A percentile compares a stretch with the other conserved stretches of the same genome.
Evolutionary conservation across 2,329 filamentous ascomycete species (phyloP).

Genomic region (Xylaria arbuscula): DNA sequence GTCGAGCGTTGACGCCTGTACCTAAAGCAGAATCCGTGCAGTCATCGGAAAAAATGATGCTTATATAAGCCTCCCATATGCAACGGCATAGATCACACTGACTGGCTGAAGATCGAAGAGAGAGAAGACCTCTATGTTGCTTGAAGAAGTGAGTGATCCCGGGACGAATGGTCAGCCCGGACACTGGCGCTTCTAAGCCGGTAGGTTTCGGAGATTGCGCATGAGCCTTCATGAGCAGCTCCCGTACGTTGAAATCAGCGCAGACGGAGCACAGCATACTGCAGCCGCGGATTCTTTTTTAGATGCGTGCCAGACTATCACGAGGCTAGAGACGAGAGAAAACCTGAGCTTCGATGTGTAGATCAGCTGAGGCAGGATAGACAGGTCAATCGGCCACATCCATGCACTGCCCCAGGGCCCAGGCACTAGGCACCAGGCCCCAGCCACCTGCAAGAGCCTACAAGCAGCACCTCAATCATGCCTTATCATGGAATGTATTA

Average conservation of each 20-base stretch:
- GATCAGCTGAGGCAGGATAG: not conserved
- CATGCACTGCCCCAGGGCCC: conserved; percentile 2
- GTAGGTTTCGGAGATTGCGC: not conserved
- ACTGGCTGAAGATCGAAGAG: conserved; percentile 1
- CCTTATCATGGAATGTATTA: too few species aligned
- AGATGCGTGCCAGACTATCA: not conserved
- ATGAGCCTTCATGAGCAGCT: conserved; percentile 6
- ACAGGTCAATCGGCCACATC: not conserved
- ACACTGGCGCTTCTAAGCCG: not conserved
- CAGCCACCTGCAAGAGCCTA: not conserved
- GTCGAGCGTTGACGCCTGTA: not conserved
- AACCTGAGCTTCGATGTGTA: not conserved
- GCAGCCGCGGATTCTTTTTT: not conserved
- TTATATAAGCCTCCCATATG: conserved; percentile 1
- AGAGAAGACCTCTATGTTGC: conserved; percentile 1
- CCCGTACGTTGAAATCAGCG: conserved; percentile 4
- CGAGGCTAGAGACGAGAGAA: not conserved
- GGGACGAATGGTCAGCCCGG: not conserved
- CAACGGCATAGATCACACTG: conserved; percentile 4
- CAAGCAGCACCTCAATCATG: too few species aligned
- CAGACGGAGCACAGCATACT: conserved; percentile 14
- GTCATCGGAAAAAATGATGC: not conserved
- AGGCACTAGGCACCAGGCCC: too few species aligned
- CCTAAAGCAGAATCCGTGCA: conserved; percentile 12
- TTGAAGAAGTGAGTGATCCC: conserved; percentile 6